Percentiles rank a stretch among this genome's conserved stretches.
Conservation (phyloP, 345 rosid species). For the Brassica juncea region DNA sequence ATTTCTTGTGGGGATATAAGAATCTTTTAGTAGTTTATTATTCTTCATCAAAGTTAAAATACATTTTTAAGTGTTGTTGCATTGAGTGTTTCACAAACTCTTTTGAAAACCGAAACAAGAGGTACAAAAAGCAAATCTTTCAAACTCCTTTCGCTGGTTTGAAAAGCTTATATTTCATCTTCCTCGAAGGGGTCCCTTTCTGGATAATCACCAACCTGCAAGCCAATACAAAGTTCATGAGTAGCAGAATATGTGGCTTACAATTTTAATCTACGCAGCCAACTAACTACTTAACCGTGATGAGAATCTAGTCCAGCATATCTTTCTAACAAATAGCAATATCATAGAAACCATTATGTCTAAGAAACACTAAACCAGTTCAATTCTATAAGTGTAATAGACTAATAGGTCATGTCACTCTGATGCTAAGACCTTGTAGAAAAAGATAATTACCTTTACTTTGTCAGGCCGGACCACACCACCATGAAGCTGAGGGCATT, state of each 20-base stretch:
- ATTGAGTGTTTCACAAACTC: conserved; percentile 24
- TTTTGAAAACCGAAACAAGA: conserved; percentile 16
- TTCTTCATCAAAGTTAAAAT: background rate
- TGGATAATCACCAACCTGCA: conserved; percentile 87
- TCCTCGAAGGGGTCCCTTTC: conserved; percentile 88
- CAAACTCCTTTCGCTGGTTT: conserved; percentile 11
- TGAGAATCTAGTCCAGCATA: background rate
- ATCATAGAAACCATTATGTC: background rate
- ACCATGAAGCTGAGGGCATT: conserved; percentile 81
- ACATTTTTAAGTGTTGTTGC: background rate
- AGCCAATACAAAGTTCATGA: conserved; percentile 19
- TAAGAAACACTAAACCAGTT: background rate
- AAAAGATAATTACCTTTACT: conserved; percentile 54
- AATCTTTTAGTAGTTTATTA: background rate
- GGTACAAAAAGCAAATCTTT: conserved; percentile 14
- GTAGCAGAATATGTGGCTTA: background rate
- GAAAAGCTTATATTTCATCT: conserved; percentile 62
- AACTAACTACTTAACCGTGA: background rate
- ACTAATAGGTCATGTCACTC: background rate
- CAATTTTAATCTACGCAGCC: background rate
- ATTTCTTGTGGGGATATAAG: conserved; percentile 12
- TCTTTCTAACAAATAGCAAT: conserved; percentile 6
- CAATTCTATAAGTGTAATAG: background rate
- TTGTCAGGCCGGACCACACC: conserved; percentile 88
- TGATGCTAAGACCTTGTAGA: background rate